Base-by-base conservation (phyloP, 2,329 filamentous ascomycete genomes). In the Dendryphion nanum region DNA sequence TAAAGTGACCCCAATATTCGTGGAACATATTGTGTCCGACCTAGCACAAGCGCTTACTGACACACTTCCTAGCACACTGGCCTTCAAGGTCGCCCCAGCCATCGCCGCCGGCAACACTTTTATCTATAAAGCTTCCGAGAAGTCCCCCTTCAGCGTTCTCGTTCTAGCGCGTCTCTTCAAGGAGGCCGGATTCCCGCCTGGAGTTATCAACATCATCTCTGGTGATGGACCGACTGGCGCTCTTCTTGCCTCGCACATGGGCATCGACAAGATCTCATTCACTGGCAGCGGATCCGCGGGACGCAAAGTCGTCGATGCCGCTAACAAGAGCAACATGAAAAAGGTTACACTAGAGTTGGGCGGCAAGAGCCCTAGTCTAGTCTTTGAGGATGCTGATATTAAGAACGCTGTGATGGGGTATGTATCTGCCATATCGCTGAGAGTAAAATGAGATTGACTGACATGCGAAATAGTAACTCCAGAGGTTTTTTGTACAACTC, bases 331-430 rank as follows among this genome's bases (percentile, higher is more conserved):
- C 28, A 59, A 59, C 29, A 42, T 57, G 40, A 61, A 61, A 41
- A 67, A 66, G 35, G 66, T 73, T 15, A 71, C 71, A 4, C 62
- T 75, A 1, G 72, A 74, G 48, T 57, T 72, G 8, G 72, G 72
- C 30, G 71, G 72, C 36, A 74, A 75, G 52, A 64, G 59, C 6
- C 70, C 72, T 13, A 63, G 65, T 15, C 62, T 74, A 13, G 64
- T 75, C 28, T 74, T 74, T 48, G 61, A 67, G 28, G 71, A 75
- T 45, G 72, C 69, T 47, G 66, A 77, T 48, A 56, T 77, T 13
- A 66, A 74, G 17, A 62, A 68, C 23, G 73, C 72, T 3, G 36
- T 60, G 2, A 37, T 39, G n/a, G 23, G 23, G 23, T n/a, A 26
- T n/a, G n/a, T 8, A 26, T 26, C 41, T 39, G 41, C 49, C 35